These are phyloP conservation scores for Tolypocladium pustulatum DNA, from an alignment of 2,329 filamentous ascomycete species.

Conservation along the genomic window DNA sequence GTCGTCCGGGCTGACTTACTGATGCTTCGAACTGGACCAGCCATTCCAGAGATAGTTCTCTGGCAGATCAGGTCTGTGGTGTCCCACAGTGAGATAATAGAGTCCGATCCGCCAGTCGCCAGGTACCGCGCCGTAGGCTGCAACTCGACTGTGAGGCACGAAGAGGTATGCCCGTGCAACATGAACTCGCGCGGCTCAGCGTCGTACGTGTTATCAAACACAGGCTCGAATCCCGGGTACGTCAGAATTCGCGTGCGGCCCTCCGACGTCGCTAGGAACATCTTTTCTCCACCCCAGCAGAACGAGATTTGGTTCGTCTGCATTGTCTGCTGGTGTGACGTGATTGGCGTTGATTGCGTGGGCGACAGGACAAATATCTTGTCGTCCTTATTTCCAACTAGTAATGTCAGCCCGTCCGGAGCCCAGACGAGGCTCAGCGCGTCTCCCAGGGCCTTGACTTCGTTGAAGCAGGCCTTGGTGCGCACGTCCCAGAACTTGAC, in stretches of 20 bases:
- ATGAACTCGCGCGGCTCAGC: constrained; percentile 42
- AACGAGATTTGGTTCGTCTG: constrained; percentile 67
- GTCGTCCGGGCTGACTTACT: constrained; percentile 33
- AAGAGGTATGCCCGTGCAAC: constrained; percentile 63
- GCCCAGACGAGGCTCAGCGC: constrained; percentile 66
- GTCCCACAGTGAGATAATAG: constrained; percentile 68
- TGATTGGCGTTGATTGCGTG: constrained; percentile 41
- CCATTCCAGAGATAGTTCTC: constrained; percentile 58
- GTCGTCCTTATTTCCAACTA: constrained; percentile 64
- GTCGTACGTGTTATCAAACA: constrained; percentile 36
- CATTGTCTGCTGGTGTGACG: constrained; percentile 48
- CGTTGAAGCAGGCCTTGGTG: constrained; percentile 58
- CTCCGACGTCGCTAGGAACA: constrained; percentile 62
- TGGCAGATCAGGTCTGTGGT: constrained; percentile 68
- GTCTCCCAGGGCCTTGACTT: constrained; percentile 55
- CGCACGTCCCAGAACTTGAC: constrained; percentile 75
- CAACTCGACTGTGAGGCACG: constrained; percentile 57
- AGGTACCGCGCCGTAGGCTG: constrained; percentile 62
- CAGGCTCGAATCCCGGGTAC: constrained; percentile 52
- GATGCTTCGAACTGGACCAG: constrained; percentile 59
- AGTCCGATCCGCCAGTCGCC: constrained; percentile 66
- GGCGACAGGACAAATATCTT: constrained; percentile 53
- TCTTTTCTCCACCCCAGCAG: constrained; percentile 59
- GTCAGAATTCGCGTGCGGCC: constrained; percentile 61
- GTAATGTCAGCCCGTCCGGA: constrained; percentile 57